Base-by-base conservation (phyloP, 2,329 filamentous ascomycete genomes). In the Arachnopeziza araneosa region DNA sequence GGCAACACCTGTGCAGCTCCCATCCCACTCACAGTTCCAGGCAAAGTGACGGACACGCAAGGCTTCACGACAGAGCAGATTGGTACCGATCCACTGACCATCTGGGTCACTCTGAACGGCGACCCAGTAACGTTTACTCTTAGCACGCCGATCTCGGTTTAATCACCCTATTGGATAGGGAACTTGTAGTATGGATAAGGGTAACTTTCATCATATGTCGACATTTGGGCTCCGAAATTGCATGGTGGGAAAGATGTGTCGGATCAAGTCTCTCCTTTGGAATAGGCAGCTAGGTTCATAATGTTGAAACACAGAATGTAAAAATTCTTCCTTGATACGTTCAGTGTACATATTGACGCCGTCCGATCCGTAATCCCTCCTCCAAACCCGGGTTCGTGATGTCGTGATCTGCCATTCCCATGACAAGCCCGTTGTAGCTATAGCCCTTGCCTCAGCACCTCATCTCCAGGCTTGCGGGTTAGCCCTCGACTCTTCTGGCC, bases 121-220 rank as follows among this genome's bases (percentile, higher is more conserved):
- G 70, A 72, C 0, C 70, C 79, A 0, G 75, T 80, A 7, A 77
- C 75, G 0, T 76, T 81, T 63, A 76, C 72, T 2, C 70, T 80
- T 24, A 58, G 50, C 8, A 58, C 52, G 26, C 60, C 67, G 17
- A 56, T 68, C 58, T 30, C 59, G 17, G 59, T 65, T 21, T 67
- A 59, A 62, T 51, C 9, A 24, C n/a, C 12, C 21, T 6, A 44
- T 19, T 44, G 17, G 36, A 17, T 17, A 7, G 3, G 36, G 12
- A 14, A 44, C 17, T 44, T 44, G 6, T 4, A 44, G 36, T 4
- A 14, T 44, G 36, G 10, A 12, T 19, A 30, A 3, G 36, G 12
- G 12, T 44, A 44, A 17, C 36, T 44, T 14, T 44, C 36, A 44
- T 44, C 17, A 44, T 8, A 44, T 44, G 6, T 44, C 30, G 2